Evolutionary conservation across 1,139 yeast genomes (phyloP), one percentile per base, ranked within the genome.

Genomic region (Taphrina communis): DNA sequence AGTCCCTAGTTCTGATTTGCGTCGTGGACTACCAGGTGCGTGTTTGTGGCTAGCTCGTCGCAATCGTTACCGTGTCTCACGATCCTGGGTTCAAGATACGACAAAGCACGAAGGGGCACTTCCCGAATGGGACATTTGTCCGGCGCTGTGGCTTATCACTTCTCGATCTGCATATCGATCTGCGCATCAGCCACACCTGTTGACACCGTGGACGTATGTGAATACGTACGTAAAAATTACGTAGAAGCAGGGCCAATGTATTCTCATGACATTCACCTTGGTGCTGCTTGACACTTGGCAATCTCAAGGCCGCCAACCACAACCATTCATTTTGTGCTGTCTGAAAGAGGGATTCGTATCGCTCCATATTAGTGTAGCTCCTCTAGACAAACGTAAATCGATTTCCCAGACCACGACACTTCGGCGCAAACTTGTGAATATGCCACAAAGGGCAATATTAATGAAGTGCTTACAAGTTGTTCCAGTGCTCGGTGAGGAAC

Each of bases 121-220:
- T 50, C 53, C 53, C 21, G 6, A 9, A 17, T n/a, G 36, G 36
- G 53, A 50, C 11, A 6, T 35, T 50, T 14, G 36, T 50, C 53
- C 53, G 53, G 53, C 21, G 6, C n/a, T 21, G 53, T 50, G 53
- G 53, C 53, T 50, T 9, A 21, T 8, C 53, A 25, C 31, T 50
- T 11, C n/a, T 31, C n/a, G 53, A 50, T 50, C 53, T 50, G 53
- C 53, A 50, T 50, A 31, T 3, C 36, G 53, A 50, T 50, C 53
- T 50, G 53, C n/a, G 11, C 53, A 50, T 50, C 53, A 50, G 53
- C 53, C 53, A 50, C 53, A 50, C 53, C 53, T 11, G 8, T 50
- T 31, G n/a, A 31, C 19, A 11, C 14, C 52, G 14, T 17, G 17
- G 17, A 17, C 31, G 31, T 25, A 25, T 4, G 31, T 25, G 4